phyloP scores from a whole-genome alignment of 805 yeast genomes.

The Ogataea methylovora region DNA sequence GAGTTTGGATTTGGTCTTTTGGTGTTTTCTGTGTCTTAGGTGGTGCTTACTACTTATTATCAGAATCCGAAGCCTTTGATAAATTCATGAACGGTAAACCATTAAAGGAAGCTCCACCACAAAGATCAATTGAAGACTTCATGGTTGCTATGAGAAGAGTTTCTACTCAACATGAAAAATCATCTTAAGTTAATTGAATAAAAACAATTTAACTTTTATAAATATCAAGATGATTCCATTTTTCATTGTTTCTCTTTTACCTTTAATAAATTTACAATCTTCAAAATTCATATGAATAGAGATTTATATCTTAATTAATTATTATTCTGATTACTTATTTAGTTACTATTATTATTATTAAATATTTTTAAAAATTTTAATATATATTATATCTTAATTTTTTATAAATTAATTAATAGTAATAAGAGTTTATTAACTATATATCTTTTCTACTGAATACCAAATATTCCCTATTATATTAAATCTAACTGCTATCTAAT shows the following conservation, averaged over 20 bases:
- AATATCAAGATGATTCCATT: too few relatives aligned
- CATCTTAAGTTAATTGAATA: constrained; percentile 35
- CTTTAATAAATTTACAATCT: neutral
- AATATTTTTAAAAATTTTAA: too few relatives aligned
- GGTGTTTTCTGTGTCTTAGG: constrained; percentile 96
- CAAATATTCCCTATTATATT: too few relatives aligned
- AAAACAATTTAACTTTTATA: too few relatives aligned
- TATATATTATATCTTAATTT: too few relatives aligned
- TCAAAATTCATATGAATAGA: neutral
- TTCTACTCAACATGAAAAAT: constrained; percentile 83
- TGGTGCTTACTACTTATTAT: constrained; percentile 94
- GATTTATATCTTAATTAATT: neutral
- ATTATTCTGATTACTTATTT: too few relatives aligned
- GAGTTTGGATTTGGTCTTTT: constrained; percentile 93
- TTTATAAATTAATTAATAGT: too few relatives aligned
- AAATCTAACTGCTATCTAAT: too few relatives aligned
- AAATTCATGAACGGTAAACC: constrained; percentile 79
- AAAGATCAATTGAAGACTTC: constrained; percentile 78
- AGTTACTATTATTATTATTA: too few relatives aligned
- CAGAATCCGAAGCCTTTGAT: constrained; percentile 72
- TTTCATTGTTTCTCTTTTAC: too few relatives aligned
- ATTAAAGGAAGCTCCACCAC: constrained; percentile 45
- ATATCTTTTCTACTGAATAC: too few relatives aligned
- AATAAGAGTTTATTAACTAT: too few relatives aligned
- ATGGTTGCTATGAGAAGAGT: constrained; percentile 83